phyloP scores from a whole-genome alignment of 768 basidiomycete genomes.

The Tricholoma furcatifolium region DNA sequence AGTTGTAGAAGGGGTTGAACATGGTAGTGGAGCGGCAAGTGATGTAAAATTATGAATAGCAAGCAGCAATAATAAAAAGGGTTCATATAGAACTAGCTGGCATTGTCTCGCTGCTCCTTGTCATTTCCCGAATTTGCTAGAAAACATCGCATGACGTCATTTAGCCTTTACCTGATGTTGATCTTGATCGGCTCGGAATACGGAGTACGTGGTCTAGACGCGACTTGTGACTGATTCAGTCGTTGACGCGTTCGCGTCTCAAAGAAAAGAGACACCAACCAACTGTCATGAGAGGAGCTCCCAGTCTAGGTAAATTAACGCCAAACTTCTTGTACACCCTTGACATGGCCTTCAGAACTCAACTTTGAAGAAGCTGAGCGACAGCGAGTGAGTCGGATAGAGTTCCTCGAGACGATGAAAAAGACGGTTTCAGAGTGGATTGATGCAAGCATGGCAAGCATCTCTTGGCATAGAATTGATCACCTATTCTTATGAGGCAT shows the following conservation, averaged over 20 bases:
- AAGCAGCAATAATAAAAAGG: background rate
- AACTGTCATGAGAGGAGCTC: too few relatives aligned
- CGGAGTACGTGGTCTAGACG: background rate
- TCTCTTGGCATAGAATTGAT: background rate
- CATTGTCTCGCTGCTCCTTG: conserved; percentile 1
- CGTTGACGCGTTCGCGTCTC: too few relatives aligned
- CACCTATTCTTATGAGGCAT: too few relatives aligned
- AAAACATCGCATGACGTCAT: conserved; percentile 2
- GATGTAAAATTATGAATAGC: background rate
- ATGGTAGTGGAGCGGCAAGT: conserved; percentile 8
- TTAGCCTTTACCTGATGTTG: background rate
- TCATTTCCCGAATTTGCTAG: conserved; percentile 9
- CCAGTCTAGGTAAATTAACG: too few relatives aligned
- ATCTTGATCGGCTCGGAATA: background rate
- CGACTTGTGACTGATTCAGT: too few relatives aligned
- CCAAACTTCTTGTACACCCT: too few relatives aligned
- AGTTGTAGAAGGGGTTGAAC: conserved; percentile 25
- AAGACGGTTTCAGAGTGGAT: conserved; percentile 5
- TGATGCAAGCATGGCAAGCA: background rate
- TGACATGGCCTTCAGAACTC: background rate
- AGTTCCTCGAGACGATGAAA: conserved; percentile 6
- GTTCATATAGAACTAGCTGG: background rate
- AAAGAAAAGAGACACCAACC: too few relatives aligned
- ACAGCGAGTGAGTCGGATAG: conserved; percentile 1
- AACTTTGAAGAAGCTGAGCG: background rate